Conservation (phyloP, 306 rosid genomes). For the Rubus parviflorus region DNA sequence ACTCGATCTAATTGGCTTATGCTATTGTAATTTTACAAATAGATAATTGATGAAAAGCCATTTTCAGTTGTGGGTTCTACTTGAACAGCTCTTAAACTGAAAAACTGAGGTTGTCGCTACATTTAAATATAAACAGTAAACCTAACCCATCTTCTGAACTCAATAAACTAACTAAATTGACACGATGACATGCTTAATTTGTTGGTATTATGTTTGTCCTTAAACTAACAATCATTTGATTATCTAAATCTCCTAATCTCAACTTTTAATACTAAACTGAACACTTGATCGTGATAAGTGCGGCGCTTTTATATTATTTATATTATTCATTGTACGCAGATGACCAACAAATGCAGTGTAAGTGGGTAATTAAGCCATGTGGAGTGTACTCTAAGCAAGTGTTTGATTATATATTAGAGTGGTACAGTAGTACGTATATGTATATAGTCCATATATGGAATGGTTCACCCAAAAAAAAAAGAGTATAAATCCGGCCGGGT, state of each 20-base stretch:
- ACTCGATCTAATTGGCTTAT: neutral
- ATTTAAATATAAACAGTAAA: neutral
- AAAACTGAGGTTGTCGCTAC: neutral
- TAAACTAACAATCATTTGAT: neutral
- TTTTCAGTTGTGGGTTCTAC: slow-evolving; percentile 7
- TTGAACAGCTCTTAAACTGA: neutral
- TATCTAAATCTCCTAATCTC: slow-evolving; percentile 6
- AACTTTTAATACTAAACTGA: neutral
- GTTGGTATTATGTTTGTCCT: slow-evolving; percentile 5
- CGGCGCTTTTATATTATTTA: neutral
- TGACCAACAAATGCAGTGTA: slow-evolving; percentile 14
- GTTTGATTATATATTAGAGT: neutral
- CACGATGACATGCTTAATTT: slow-evolving; percentile 2
- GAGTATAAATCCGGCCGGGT: neutral
- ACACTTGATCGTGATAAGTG: slow-evolving; percentile 13
- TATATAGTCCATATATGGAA: neutral
- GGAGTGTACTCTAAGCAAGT: neutral
- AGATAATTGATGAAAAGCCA: neutral
- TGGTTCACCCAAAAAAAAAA: neutral
- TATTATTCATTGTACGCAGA: neutral
- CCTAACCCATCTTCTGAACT: slow-evolving; percentile 16
- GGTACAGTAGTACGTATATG: too few relatives aligned
- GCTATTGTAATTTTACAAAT: neutral
- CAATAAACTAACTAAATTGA: neutral
- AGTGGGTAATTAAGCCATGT: slow-evolving; percentile 1